Conservation (phyloP, 768 basidiomycete species). For the Panaeolus papilionaceus region DNA sequence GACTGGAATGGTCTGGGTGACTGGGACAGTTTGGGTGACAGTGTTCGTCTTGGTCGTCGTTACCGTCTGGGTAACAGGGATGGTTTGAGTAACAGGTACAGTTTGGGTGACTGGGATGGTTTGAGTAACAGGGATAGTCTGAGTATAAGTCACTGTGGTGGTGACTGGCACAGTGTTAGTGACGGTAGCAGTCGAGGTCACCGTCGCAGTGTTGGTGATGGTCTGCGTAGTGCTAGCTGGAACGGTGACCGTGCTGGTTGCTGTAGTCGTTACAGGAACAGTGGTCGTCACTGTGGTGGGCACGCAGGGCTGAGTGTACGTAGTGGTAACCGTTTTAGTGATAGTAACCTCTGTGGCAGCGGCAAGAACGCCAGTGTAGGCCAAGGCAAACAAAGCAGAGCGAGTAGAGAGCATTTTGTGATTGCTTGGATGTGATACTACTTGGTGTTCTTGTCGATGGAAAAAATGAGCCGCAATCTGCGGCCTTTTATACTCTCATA, state of each 20-base stretch:
- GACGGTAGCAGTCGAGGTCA: constrained; percentile 23
- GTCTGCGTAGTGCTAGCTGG: constrained; percentile 21
- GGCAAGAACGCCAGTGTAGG: constrained; percentile 28
- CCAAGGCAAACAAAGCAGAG: constrained; percentile 35
- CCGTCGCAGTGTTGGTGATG: constrained; percentile 21
- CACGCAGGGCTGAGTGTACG: constrained; percentile 18
- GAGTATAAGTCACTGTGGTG: constrained; percentile 17
- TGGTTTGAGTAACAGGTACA: constrained; percentile 18
- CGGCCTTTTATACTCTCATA: constrained; percentile 22
- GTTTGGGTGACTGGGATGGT: constrained; percentile 21
- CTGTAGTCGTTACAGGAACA: constrained; percentile 15
- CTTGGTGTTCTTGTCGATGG: constrained; percentile 21
- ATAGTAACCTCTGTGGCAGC: constrained; percentile 19
- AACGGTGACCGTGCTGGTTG: constrained; percentile 23
- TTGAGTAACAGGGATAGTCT: constrained; percentile 21
- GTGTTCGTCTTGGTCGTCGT: constrained; percentile 18
- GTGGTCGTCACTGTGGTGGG: constrained; percentile 21
- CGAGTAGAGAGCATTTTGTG: constrained; percentile 33
- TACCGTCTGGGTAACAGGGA: constrained; percentile 20
- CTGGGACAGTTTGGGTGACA: constrained; percentile 2
- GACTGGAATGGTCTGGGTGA: neutral
- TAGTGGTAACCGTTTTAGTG: constrained; percentile 25
- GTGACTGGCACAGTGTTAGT: constrained; percentile 19
- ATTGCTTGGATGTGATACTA: constrained; percentile 13
- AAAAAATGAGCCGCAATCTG: constrained; percentile 4